Evolutionary conservation across 129 eudicot species (phyloP).

Genomic region (Rutidosis leptorrhynchoides): DNA sequence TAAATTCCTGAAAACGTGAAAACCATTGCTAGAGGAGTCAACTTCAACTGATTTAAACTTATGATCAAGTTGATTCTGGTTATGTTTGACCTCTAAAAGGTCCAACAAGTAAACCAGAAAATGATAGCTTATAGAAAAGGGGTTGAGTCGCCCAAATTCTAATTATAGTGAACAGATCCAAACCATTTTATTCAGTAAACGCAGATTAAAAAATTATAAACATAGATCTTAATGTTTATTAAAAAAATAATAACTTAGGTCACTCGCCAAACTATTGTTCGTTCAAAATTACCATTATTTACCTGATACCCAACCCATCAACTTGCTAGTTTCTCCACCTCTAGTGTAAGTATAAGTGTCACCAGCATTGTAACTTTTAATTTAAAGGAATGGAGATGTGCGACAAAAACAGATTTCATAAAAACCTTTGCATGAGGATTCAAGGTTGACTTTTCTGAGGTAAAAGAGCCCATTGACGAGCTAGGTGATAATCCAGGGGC

Average conservation of each 20-base stretch:
- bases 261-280: neutral
- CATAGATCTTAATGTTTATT: neutral
- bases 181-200: neutral
- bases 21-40: neutral
- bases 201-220: neutral
- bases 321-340: neutral
- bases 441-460: conserved; percentile 82
- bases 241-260: neutral
- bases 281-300: neutral
- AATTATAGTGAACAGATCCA: neutral
- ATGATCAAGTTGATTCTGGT: neutral
- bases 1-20: conserved; percentile 61
- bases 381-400: neutral
- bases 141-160: neutral
- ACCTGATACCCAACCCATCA: neutral
- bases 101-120: neutral
- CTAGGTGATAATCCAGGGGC: conserved; percentile 66
- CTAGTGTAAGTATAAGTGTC: neutral
- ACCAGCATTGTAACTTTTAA: neutral
- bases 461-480: conserved; percentile 81
- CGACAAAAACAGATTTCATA: neutral
- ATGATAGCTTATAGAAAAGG: neutral
- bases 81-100: neutral
- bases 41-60: neutral
- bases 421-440: conserved; percentile 95